Evolutionary conservation across 139 green algal genomes (phyloP).

Genomic region (Chlorella vulgaris): DNA sequence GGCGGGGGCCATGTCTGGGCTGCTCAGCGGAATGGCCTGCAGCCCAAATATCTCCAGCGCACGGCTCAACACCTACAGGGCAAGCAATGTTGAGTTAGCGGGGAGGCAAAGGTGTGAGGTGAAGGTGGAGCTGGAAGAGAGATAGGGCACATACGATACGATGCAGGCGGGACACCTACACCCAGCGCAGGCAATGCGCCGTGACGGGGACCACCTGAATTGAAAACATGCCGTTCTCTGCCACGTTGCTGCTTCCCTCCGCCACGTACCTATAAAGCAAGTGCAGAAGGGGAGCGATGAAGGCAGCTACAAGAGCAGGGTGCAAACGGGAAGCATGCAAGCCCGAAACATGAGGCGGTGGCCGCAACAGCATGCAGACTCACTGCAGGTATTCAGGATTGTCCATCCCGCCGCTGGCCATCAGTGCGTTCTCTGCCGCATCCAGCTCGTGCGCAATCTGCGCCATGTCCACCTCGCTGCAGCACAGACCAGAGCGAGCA

Average conservation of each 20-base stretch:
- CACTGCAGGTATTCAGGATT: conserved; percentile 46
- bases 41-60: conserved; percentile 79
- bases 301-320: not conserved
- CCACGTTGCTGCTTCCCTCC: conserved; percentile 77
- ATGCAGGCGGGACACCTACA: not conserved
- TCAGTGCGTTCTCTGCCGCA: conserved; percentile 66
- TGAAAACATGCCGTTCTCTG: conserved; percentile 81
- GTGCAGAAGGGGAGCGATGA: not conserved
- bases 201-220: conserved; percentile 59
- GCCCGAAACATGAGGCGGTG: not conserved
- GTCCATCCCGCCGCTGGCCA: conserved; percentile 63
- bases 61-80: conserved; percentile 70
- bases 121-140: not conserved
- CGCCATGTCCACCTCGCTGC: conserved; percentile 23
- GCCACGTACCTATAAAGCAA: conserved; percentile 35
- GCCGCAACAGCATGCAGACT: not conserved
- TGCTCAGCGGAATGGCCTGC: conserved; percentile 46
- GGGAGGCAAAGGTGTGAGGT: not conserved
- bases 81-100: no score
- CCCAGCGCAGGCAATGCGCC: not conserved
- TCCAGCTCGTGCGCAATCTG: conserved; percentile 84
- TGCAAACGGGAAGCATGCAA: not conserved
- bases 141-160: not conserved
- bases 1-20: conserved; percentile 37
- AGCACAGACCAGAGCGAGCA: not conserved